Evolutionary conservation across 2,329 filamentous ascomycete species (phyloP).

Genomic region (Dichotomopilus funicola): DNA sequence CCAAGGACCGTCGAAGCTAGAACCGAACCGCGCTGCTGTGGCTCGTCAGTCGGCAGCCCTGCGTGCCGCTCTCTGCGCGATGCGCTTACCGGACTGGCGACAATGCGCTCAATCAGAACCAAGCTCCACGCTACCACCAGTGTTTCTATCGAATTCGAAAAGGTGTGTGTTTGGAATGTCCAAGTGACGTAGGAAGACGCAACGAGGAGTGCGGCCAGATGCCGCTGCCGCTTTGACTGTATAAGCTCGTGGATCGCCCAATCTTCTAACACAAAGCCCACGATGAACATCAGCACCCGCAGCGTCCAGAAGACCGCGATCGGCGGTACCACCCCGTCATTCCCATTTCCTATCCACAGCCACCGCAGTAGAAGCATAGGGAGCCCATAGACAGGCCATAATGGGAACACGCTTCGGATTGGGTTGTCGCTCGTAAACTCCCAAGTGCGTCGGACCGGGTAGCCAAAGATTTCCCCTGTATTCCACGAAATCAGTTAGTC

Average conservation of each 20-base stretch:
- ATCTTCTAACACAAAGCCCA: conserved; percentile 95
- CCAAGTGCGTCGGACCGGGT: conserved; percentile 86
- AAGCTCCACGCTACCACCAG: conserved; percentile 88
- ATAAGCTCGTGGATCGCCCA: conserved; percentile 95
- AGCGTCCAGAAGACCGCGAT: conserved; percentile 83
- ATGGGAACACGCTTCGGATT: conserved; percentile 89
- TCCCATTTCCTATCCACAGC: conserved; percentile 81
- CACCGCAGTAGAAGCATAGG: conserved; percentile 90
- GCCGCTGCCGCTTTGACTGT: conserved; percentile 63
- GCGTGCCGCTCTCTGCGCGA: too few relatives aligned
- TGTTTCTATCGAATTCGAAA: conserved; percentile 96
- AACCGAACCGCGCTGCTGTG: conserved; percentile 65
- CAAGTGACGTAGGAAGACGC: conserved; percentile 97
- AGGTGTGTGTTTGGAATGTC: conserved; percentile 97
- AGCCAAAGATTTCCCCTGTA: conserved; percentile 83
- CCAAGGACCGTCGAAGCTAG: conserved; percentile 73
- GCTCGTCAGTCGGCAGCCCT: conserved; percentile 22
- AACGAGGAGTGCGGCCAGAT: conserved; percentile 72
- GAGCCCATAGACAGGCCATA: conserved; percentile 92
- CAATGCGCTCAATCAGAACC: conserved; percentile 82
- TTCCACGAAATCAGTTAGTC: neutral
- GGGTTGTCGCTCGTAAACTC: conserved; percentile 86
- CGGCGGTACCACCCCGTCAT: conserved; percentile 72
- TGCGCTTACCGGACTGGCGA: conserved; percentile 63
- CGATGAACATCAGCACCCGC: conserved; percentile 81